These are phyloP conservation scores for Backusella tuberculispora DNA, from an alignment of 192 early-diverging fungal species.

Conservation along the genomic window DNA sequence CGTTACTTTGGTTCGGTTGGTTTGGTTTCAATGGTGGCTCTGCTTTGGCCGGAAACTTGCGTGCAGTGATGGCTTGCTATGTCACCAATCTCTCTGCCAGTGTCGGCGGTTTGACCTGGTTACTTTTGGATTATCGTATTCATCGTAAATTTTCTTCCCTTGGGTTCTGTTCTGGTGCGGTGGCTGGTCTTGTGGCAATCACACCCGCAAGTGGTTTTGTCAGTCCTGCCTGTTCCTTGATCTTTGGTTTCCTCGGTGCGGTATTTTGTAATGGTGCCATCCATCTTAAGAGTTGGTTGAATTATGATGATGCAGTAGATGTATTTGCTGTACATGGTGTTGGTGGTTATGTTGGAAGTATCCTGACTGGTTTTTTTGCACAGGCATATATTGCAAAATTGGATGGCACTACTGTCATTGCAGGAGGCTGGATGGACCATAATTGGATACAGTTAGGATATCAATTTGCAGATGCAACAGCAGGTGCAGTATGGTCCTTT, in stretches of 20 bases:
- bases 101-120: slow-evolving; percentile 83
- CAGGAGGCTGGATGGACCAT: slow-evolving; percentile 74
- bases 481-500: slow-evolving; percentile 78
- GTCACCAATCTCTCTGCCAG: slow-evolving; percentile 88
- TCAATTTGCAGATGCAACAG: slow-evolving; percentile 79
- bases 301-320: slow-evolving; percentile 92
- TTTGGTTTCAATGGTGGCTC: slow-evolving; percentile 92
- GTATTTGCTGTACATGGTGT: slow-evolving; percentile 91
- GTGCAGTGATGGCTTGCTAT: slow-evolving; percentile 84
- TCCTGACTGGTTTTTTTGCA: slow-evolving; percentile 92
- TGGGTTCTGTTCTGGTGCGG: slow-evolving; percentile 92
- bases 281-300: slow-evolving; percentile 80
- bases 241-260: slow-evolving; percentile 77
- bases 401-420: slow-evolving; percentile 67
- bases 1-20: slow-evolving; percentile 29
- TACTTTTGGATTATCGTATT: slow-evolving; percentile 76
- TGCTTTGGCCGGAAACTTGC: slow-evolving; percentile 74
- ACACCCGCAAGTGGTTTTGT: slow-evolving; percentile 94
- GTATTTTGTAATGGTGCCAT: slow-evolving; percentile 80
- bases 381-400: slow-evolving; percentile 71
- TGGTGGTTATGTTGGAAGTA: slow-evolving; percentile 76
- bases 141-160: slow-evolving; percentile 85
- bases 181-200: slow-evolving; percentile 90
- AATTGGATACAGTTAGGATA: slow-evolving; percentile 83
- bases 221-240: slow-evolving; percentile 75